Evolutionary conservation across 2,329 filamentous ascomycete species (phyloP).

Genomic region (Cryphonectria naterciae): DNA sequence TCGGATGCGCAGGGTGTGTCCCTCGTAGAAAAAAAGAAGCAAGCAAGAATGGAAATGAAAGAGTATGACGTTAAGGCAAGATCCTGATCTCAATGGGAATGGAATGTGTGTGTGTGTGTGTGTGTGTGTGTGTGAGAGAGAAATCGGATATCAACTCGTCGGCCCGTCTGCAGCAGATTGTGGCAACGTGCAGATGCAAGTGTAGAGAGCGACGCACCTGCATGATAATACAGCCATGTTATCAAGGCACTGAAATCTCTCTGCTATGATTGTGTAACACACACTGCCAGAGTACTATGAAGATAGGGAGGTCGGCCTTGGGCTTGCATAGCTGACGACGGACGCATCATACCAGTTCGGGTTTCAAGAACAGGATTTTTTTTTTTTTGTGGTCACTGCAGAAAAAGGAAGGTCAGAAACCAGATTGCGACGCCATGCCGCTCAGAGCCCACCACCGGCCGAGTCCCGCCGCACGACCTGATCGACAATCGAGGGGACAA

Average conservation of each 20-base stretch:
- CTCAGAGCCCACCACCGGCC: not conserved
- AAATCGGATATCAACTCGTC: not conserved
- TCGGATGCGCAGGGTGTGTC: not conserved
- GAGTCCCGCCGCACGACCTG: not conserved
- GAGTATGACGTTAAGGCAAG: not conserved
- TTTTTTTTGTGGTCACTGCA: not conserved
- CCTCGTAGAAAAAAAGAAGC: not conserved
- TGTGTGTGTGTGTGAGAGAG: not conserved
- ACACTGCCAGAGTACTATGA: no score
- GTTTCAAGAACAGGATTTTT: constrained; percentile 1
- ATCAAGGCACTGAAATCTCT: not conserved
- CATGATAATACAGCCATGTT: not conserved
- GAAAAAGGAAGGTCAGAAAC: constrained; percentile 4
- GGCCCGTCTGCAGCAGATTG: not conserved
- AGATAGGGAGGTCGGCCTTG: not conserved
- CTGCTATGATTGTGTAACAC: no score
- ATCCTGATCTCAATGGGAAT: not conserved
- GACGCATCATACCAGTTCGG: constrained; percentile 6
- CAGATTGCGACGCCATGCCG: not conserved
- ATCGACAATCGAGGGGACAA: not conserved
- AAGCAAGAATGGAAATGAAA: not conserved
- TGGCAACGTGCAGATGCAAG: not conserved
- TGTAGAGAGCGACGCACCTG: not conserved
- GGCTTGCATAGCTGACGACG: not conserved
- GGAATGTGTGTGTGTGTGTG: no score